Base-by-base conservation (phyloP, 495 filamentous ascomycete species). In the Hyphodiscus hymeniophilus region DNA sequence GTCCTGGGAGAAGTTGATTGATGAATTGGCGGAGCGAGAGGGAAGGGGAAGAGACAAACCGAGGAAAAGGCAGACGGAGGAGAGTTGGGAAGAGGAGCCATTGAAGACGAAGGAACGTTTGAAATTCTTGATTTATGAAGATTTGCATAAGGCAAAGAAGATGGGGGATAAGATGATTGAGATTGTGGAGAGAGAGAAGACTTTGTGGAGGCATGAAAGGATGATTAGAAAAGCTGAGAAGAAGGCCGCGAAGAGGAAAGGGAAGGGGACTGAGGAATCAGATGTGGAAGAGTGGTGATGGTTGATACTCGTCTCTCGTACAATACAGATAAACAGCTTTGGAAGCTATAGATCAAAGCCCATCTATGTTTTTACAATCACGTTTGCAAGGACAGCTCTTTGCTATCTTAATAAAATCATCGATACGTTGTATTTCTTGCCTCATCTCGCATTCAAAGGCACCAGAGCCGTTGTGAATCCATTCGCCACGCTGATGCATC, bases 401-500 rank as follows among this genome's bases (percentile, higher is more conserved):
- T 33, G 17, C 26, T 40, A n/a, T n/a, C n/a, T n/a, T n/a, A n/a
- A n/a, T n/a, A 60, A 46, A 22, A 46, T 20, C 30, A 38, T 38
- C 38, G 42, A 16, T 35, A 16, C 28, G 24, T 33, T 50, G 8
- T 18, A 15, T 48, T 20, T 16, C 13, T 45, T 40, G 21, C 34
- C 40, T 31, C 30, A 36, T 55, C 42, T 42, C 43, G 30, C 36
- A 32, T 47, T 20, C 24, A 46, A 43, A 55, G 22, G 20, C 43
- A 35, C 34, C 53, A 52, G 31, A 49, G 43, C 49, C 45, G 49
- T 30, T 41, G 22, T 42, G 33, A 36, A 50, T 40, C 55, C 33
- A 34, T 58, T 58, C 55, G 55, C 55, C 55, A 22, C 50, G 55
- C 55, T 58, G 50, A 58, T 58, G 55, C 55, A 58, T 45, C 50